Evolutionary conservation across 495 filamentous ascomycete species (phyloP).

Genomic region (Rusavskia elegans): DNA sequence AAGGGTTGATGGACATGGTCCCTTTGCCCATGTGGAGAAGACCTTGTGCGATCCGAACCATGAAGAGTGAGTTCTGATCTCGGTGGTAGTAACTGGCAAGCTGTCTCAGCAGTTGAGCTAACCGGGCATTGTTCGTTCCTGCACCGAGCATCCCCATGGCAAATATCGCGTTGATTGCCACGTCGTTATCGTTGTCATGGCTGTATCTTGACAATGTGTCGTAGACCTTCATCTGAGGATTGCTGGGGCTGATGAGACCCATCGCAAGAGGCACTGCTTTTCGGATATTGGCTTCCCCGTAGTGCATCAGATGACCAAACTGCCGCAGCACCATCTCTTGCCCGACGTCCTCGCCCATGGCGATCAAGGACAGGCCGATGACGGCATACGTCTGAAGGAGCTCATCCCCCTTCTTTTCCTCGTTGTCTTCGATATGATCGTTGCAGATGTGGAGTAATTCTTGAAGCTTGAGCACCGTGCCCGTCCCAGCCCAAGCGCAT

Average conservation of each 20-base stretch:
- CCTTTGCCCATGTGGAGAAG: constrained; percentile 98
- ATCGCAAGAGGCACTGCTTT: constrained; percentile 94
- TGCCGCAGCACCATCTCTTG: constrained; percentile 97
- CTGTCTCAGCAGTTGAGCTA: constrained; percentile 88
- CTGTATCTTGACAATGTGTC: constrained; percentile 96
- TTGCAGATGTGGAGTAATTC: constrained; percentile 95
- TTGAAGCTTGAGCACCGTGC: constrained; percentile 90
- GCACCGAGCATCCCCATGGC: constrained; percentile 96
- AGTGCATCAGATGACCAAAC: constrained; percentile 98
- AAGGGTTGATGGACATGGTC: constrained; percentile 84
- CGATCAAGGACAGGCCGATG: constrained; percentile 79
- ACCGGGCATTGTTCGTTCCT: constrained; percentile 92
- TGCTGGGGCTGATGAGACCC: constrained; percentile 90
- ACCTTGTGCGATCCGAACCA: constrained; percentile 97
- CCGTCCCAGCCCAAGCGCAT: constrained; percentile 94
- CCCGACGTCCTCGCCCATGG: constrained; percentile 96
- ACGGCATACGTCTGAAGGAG: constrained; percentile 91
- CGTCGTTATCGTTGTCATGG: constrained; percentile 98
- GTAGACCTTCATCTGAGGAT: constrained; percentile 99
- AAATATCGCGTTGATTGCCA: constrained; percentile 96
- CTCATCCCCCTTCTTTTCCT: constrained; percentile 86
- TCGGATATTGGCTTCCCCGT: constrained; percentile 91
- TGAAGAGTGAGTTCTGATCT: constrained; percentile 89
- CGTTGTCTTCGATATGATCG: constrained; percentile 82
- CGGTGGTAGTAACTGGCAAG: constrained; percentile 96